Evolutionary conservation across 23 red algal species (phyloP), one percentile per base, ranked within the genome.

Genomic region (Chondrus crispus): DNA sequence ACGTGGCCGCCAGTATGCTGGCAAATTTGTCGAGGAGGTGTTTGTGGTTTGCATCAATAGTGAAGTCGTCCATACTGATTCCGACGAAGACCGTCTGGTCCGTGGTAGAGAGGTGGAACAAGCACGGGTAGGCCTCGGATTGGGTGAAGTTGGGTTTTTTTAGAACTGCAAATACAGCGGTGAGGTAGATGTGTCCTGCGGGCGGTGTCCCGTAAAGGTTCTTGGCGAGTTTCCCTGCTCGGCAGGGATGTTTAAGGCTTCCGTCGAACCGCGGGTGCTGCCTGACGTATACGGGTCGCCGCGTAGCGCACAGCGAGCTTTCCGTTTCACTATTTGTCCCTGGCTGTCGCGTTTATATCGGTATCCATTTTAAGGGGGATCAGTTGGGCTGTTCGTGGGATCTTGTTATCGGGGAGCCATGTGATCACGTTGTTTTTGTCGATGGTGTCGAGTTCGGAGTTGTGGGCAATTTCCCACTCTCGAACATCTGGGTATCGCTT

Each of bases 151-250:
- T 35, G 38, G 44, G 45, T 37, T 42, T 16, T 37, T 20, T 2
- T 19, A 89, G 50, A 70, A 35, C 51, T 8, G 2, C 14, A 2
- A 78, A 4, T 2, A 70, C 50, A 18, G 14, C 2, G 41, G 30
- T 16, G 7, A 63, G 46, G 36, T 79, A 89, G 14, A 60, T 52
- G 40, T 62, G 62, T 55, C 33, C 41, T 0, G 39, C 85, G 14
- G 69, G 48, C 12, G 69, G 52, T 8, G 35, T 46, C 2, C 70
- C 85, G 36, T 89, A 89, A 16, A 89, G 69, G 29, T 89, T 89
- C 0, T 43, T 2, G 32, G 24, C 7, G 2, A 89, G 6, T 3
- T 29, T 7, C 2, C 68, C 85, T 2, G 12, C 58, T n/a, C 48
- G 48, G 14, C 33, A 42, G 4, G 28, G 11, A 2, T 89, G 49